Base-by-base conservation (phyloP, 768 basidiomycete genomes). In the Lentinula boryana region DNA sequence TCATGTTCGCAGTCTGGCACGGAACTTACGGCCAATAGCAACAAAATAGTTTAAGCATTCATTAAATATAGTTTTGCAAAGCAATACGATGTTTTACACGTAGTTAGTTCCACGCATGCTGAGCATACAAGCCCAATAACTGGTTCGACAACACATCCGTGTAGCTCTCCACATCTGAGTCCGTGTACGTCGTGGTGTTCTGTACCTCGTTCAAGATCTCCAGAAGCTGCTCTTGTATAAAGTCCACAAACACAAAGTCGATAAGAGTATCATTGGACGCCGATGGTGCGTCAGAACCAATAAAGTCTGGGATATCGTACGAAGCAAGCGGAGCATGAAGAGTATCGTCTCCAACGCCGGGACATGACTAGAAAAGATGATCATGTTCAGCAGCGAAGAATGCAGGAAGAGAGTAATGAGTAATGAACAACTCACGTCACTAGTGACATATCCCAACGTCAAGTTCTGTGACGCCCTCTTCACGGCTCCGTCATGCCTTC, bases 211-310 rank as follows among this genome's bases (percentile, higher is more conserved):
- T 93, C 58, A 91, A 68, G 31, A 83, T 79, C 5, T 63, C 43
- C 60, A 90, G 62, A 31, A 89, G 67, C 63, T 82, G 74, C 5
- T 66, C 57, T 67, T 79, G 74, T 67, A 91, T 84, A 70, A 91
- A 93, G 69, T 86, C 77, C 52, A 87, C 77, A 70, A 92, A 93
- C 38, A 93, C 85, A 21, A 93, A 79, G 65, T 93, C 91, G 63
- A 93, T 78, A 0, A 74, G 74, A 0, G 83, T 48, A 48, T 84
- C 78, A 23, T 74, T 68, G 3, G 56, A 44, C 27, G 18, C 5
- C 10, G 56, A 57, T 12, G 88, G 86, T 2, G 81, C 69, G 32
- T 75, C 70, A 0, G 86, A 87, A 15, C 76, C 77, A 60, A 91
- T 78, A 67, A 85, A 91, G 65, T 80, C 76, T 0, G 87, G 88